Evolutionary conservation across 495 filamentous ascomycete genomes (phyloP), one percentile per base, ranked within the genome.

Genomic region (Aspergillus ostianus): DNA sequence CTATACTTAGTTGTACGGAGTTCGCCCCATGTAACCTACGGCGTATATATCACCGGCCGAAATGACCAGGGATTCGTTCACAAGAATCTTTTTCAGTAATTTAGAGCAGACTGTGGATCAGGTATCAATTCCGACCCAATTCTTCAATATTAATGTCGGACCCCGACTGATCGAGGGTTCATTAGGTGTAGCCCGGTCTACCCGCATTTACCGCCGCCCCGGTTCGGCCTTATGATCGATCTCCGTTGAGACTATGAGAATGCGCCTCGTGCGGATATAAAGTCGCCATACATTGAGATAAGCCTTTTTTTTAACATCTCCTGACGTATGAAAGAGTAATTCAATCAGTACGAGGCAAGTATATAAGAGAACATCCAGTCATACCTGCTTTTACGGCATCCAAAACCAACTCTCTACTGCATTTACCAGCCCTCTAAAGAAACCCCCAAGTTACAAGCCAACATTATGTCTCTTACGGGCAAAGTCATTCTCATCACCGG

Each of bases 401-500:
- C 2, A 20, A 20, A 49, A 20, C 18, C 18, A 49, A 49, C 15
- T 17, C 2, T 49, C 47, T 49, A 49, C 18, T n/a, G n/a, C 46
- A 47, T 49, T 26, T 26, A 49, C n/a, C 6, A 49, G 21, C 15
- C 47, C 8, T 7, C 6, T 12, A 47, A 18, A 49, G 1, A 49
- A 20, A 20, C 5, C 50, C 3, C 26, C 15, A 29, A 27, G 9
- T 32, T 26, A 12, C 7, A 20, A 10, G 6, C 6, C n/a, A n/a
- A 47, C 0, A 66, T 12, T 12, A 71, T 74, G 49, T 63, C 79
- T 36, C 80, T 87, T 56, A 19, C 72, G 6, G 82, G 80, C 47
- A 87, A 87, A 73, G 78, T 87, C 55, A 79, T 82, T 54, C 63
- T 90, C 51, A 78, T 91, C 64, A 90, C 88, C 30, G 87, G 88